Evolutionary conservation across 345 rosid species (phyloP), one percentile per base, ranked within the genome.

Genomic region (Citrus sinensis): DNA sequence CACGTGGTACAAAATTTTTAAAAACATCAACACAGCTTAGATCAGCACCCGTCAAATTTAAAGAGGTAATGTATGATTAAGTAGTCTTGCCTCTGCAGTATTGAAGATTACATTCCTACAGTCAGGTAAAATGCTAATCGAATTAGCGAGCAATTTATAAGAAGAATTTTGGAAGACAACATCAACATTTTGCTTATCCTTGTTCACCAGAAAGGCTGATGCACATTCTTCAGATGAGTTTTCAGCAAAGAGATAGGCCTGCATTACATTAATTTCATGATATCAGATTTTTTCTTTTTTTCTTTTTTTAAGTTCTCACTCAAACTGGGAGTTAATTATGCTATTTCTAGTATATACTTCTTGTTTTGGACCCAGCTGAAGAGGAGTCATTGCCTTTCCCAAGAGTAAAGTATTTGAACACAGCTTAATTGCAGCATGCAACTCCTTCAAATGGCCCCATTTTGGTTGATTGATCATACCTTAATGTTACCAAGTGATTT

Each of bases 101-200:
- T 89, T 89, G 75, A 76, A 89, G 59, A 83, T 76, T 42, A 83
- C 82, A 34, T 76, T 79, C 66, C 84, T 87, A 86, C 92, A 89
- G 79, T 89, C 90, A 30, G 92, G 92, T 20, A 89, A 80, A 22
- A 87, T 81, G 85, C 92, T 87, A 46, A 89, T 81, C 27, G 92
- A 89, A 62, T 76, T 66, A 1, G 87, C 81, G 25, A 86, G 90
- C 81, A 89, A 79, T 59, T 68, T 77, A 66, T 87, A 84, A 4
- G 83, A 77, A 75, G 67, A 49, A 65, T 85, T 76, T 60, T 27
- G 72, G 49, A 89, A 87, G 20, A 40, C 13, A 39, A 85, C 86
- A 1, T 78, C 61, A 29, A 65, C 85, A n/a, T 62, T 79, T 25
- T 77, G 65, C 25, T 42, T 25, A 68, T 84, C 82, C 46, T 63